These are phyloP conservation scores for Poronia punctata DNA, from an alignment of 495 filamentous ascomycete genomes.

Conservation along the genomic window DNA sequence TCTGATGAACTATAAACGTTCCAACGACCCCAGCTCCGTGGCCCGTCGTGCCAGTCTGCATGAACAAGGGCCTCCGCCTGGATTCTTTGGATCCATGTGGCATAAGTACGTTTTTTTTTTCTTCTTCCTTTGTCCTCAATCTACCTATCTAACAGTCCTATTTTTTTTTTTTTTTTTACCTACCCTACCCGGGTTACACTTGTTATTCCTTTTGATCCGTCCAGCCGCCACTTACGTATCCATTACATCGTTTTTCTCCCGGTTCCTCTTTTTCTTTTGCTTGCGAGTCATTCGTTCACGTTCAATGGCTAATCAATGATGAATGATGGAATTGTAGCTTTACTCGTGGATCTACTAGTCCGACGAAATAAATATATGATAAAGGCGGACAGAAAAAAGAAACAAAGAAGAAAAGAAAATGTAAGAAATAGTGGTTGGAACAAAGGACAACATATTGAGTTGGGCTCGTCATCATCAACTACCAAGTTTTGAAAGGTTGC, in stretches of 20 bases:
- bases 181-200: background rate
- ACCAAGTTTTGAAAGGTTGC: too few species aligned
- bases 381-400: background rate
- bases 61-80: slow-evolving; percentile 36
- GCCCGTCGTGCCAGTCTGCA: slow-evolving; percentile 38
- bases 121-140: background rate
- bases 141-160: background rate
- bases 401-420: background rate
- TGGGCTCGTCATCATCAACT: too few species aligned
- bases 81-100: slow-evolving; percentile 43
- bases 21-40: slow-evolving; percentile 27
- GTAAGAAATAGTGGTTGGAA: too few species aligned
- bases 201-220: too few species aligned
- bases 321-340: too few species aligned
- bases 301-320: too few species aligned
- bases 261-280: too few species aligned
- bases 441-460: too few species aligned
- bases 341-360: slow-evolving; percentile 18
- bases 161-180: background rate
- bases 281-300: too few species aligned
- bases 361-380: slow-evolving; percentile 16
- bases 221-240: too few species aligned
- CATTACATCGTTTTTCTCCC: too few species aligned
- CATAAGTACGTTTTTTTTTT: slow-evolving; percentile 26
- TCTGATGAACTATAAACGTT: slow-evolving; percentile 38